Conservation (phyloP, 23 red algal genomes). For the Agarophyton chilense region DNA sequence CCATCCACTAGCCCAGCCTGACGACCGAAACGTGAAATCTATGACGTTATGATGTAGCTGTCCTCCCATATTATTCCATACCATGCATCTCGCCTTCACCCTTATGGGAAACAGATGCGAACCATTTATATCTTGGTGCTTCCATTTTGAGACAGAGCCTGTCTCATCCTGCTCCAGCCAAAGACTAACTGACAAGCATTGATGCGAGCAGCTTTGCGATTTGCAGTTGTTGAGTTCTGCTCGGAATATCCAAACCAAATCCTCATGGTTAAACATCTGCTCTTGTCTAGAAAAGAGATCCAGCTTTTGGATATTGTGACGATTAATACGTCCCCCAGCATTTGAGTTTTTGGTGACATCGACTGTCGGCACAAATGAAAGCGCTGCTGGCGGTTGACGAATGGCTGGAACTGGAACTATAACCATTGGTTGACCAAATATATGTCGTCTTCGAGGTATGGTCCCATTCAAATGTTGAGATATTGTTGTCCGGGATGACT, state of each 20-base stretch:
- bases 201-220: not conserved
- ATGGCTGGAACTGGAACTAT: not conserved
- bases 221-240: not conserved
- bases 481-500: not conserved
- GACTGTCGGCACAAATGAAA: not conserved
- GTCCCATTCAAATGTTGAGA: slow-evolving; percentile 19
- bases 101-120: slow-evolving; percentile 11
- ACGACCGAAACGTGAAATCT: not conserved
- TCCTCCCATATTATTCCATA: slow-evolving; percentile 24
- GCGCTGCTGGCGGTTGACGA: not conserved
- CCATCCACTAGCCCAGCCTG: slow-evolving; percentile 35
- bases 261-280: slow-evolving; percentile 15
- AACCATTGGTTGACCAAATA: slow-evolving; percentile 5
- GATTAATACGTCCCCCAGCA: not conserved
- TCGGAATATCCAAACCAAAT: slow-evolving; percentile 1
- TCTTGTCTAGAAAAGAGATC: not conserved
- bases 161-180: slow-evolving; percentile 30
- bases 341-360: not conserved
- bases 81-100: slow-evolving; percentile 22
- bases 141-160: not conserved
- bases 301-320: not conserved
- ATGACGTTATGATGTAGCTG: slow-evolving; percentile 5
- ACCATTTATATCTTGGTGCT: not conserved
- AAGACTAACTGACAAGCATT: slow-evolving; percentile 7
- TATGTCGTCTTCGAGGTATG: not conserved